Base-by-base conservation (phyloP, 345 rosid species). In the Eucalyptus curtisii region DNA sequence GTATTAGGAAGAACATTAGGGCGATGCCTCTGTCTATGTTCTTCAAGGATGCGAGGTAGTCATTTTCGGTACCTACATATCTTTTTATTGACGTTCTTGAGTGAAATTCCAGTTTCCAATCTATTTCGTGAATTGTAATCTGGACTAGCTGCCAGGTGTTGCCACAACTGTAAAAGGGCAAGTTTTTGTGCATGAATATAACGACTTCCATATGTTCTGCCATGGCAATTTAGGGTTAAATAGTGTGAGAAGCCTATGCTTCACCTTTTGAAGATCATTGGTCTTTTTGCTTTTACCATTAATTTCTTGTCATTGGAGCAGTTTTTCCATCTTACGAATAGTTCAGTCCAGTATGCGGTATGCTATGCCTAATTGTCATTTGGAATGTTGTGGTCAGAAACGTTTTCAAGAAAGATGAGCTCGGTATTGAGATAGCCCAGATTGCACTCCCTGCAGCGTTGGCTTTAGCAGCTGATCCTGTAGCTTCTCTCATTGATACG, bases 401-500 rank as follows among this genome's bases (percentile, higher is more conserved):
- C 71, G 94, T 91, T n/a, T 90, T 95, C 85, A 94, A 92, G 88
- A 85, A 91, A 90, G 99, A 98, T 87, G 96, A 94, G 89, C 97
- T 98, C 37, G 98, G 99, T 44, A 87, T 89, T 85, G 99, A 98
- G 92, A 95, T 98, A 87, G 94, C 95, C 14, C 91, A 90, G 82
- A 95, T 97, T 87, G 98, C 99, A 52, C 91, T 94, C 86, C 99
- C 99, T 57, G 99, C 99, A 24, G 96, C 99, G 40, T 89, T 98
- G 86, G 99, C 99, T 90, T 91, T 98, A 91, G 93, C 98, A 81
- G 99, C 99, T 40, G 99, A 98, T 71, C 99, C 99, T 47, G 90
- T 97, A 85, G 99, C 99, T 27, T 98, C 99, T 89, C 94, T 97
- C 33, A 95, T 98, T 45, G 99, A 98, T 89, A 98, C 99, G 4